Percentiles rank a stretch among this genome's conserved stretches.
Conservation (phyloP, 164 flowering plant species). For the Stephania cephalantha region DNA sequence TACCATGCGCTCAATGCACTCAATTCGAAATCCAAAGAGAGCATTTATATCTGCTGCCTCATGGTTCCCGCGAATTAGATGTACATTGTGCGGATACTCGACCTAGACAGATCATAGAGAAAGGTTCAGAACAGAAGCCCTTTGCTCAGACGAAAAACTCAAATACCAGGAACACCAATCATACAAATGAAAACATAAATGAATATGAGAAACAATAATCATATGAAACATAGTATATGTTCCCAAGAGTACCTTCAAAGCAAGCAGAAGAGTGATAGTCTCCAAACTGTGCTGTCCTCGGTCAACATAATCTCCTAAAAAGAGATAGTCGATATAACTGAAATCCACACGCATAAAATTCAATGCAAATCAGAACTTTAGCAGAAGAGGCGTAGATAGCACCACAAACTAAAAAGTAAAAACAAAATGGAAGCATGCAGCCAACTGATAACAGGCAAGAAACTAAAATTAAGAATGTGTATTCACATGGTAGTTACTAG, state of each 20-base stretch:
- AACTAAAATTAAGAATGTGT: neutral
- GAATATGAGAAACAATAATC: no score
- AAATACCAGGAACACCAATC: neutral
- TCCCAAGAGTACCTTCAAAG: constrained; percentile 63
- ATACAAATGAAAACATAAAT: neutral
- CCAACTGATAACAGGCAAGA: neutral
- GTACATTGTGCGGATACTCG: constrained; percentile 84
- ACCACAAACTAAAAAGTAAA: neutral
- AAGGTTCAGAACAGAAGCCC: neutral
- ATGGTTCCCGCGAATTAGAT: constrained; percentile 98
- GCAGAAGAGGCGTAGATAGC: neutral
- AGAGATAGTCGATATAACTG: constrained; percentile 98
- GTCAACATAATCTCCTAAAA: constrained; percentile 99
- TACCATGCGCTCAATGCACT: constrained; percentile 99
- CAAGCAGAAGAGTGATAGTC: constrained; percentile 84
- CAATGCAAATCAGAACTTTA: constrained; percentile 6
- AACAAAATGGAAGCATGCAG: neutral
- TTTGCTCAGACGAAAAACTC: neutral
- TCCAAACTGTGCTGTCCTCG: constrained; percentile 99
- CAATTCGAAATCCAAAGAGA: constrained; percentile 96
- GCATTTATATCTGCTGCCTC: constrained; percentile 99
- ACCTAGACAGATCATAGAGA: constrained; percentile 38
- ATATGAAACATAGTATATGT: neutral
- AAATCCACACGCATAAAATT: constrained; percentile 17
- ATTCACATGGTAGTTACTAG: neutral